Conservation (phyloP, 768 basidiomycete species). For the Daedaleopsis sinensis region DNA sequence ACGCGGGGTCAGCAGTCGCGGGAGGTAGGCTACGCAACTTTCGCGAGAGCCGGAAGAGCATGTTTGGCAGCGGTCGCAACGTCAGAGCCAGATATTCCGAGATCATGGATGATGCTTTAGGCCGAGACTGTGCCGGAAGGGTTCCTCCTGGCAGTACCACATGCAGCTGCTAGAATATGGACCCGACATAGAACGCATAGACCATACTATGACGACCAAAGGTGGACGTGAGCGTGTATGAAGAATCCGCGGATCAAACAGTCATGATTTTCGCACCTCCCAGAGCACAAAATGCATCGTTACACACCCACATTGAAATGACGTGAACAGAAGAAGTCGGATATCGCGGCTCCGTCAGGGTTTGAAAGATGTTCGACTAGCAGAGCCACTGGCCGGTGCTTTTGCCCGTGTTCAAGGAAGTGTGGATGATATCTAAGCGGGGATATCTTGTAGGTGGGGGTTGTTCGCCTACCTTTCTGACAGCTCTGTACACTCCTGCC, state of each 20-base stretch:
- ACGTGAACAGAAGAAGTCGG: too few species aligned
- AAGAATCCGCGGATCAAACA: not conserved
- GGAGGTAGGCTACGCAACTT: not conserved
- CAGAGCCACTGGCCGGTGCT: not conserved
- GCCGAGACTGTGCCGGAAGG: slow-evolving; percentile 15
- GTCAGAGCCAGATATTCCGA: slow-evolving; percentile 6
- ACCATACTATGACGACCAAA: not conserved
- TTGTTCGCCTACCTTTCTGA: not conserved
- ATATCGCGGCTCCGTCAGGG: not conserved
- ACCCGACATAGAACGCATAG: not conserved
- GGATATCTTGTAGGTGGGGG: not conserved
- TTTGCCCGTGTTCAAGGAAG: not conserved
- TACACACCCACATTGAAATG: too few species aligned
- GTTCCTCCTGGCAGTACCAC: not conserved
- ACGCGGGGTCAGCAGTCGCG: slow-evolving; percentile 12
- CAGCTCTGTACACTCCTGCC: too few species aligned
- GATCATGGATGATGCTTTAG: not conserved
- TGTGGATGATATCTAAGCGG: not conserved
- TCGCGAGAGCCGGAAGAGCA: slow-evolving; percentile 4
- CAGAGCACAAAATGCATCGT: too few species aligned
- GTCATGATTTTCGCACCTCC: too few species aligned
- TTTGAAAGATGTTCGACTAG: not conserved
- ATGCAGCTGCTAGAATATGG: not conserved
- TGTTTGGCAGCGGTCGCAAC: slow-evolving; percentile 7
- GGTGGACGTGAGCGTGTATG: not conserved